phyloP scores from a whole-genome alignment of 2,329 filamentous ascomycete species.

The Trichophyton rubrum region DNA sequence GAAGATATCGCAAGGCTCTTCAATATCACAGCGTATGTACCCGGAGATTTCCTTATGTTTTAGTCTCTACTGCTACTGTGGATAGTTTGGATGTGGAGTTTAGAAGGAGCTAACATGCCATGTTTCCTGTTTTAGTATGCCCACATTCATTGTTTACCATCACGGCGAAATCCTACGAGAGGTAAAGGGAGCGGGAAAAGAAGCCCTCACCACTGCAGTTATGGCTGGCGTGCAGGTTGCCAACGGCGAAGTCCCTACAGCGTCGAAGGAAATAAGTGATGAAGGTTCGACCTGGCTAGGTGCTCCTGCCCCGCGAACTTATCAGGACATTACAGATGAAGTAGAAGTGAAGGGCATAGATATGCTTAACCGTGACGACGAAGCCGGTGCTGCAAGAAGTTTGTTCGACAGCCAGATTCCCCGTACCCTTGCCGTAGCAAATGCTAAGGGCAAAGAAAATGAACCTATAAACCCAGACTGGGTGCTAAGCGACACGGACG shows the following conservation, averaged over 20 bases:
- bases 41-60: background rate
- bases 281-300: conserved; percentile 54
- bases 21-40: conserved; percentile 50
- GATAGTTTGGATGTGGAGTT: background rate
- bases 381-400: conserved; percentile 57
- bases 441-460: conserved; percentile 37
- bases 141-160: conserved; percentile 85
- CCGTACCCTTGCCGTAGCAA: conserved; percentile 38
- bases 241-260: conserved; percentile 33
- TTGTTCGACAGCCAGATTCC: conserved; percentile 63
- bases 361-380: conserved; percentile 72
- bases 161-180: conserved; percentile 55
- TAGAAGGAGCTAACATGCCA: background rate
- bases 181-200: conserved; percentile 61
- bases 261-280: conserved; percentile 29
- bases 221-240: conserved; percentile 46
- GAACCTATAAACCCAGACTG: conserved; percentile 55
- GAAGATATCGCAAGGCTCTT: conserved; percentile 62
- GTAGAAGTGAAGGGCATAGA: conserved; percentile 71
- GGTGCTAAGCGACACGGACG: conserved; percentile 93
- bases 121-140: conserved; percentile 44
- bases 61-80: background rate
- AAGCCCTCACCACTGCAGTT: conserved; percentile 57
- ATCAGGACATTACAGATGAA: conserved; percentile 69
- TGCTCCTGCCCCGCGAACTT: conserved; percentile 62